These are phyloP conservation scores for Aeschynomene evenia DNA, from an alignment of 306 rosid genomes.

Conservation along the genomic window DNA sequence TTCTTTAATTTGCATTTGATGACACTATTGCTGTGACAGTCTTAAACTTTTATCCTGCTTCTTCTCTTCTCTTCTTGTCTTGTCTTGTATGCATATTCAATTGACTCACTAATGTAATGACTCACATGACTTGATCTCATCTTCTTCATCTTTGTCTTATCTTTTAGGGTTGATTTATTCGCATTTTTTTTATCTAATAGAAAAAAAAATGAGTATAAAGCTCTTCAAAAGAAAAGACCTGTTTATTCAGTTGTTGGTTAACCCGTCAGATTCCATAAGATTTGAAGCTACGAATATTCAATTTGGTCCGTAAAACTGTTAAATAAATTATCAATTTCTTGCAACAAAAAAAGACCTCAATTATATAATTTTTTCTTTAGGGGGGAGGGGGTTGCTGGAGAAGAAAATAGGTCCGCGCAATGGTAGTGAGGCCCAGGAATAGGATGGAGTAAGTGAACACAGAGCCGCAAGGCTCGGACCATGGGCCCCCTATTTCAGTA, in stretches of 20 bases:
- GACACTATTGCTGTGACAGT: slow-evolving; percentile 1
- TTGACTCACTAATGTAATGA: background rate
- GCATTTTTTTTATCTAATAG: background rate
- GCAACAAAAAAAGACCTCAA: background rate
- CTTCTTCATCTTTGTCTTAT: background rate
- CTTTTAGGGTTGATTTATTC: too few relatives aligned
- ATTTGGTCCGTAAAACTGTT: background rate
- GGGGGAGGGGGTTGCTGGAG: background rate
- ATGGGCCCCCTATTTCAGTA: background rate
- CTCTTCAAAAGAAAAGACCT: too few relatives aligned
- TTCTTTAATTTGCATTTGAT: slow-evolving; percentile 11
- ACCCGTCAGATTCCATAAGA: background rate
- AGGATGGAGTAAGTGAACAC: background rate
- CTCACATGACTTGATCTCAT: too few relatives aligned
- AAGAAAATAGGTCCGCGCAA: background rate
- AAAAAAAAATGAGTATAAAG: background rate
- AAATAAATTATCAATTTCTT: too few relatives aligned
- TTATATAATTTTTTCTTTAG: background rate
- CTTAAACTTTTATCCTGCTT: background rate
- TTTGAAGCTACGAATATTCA: background rate
- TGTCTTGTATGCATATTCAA: slow-evolving; percentile 9
- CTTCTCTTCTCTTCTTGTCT: background rate
- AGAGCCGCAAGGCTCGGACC: background rate
- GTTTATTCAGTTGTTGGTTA: background rate
- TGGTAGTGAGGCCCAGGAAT: background rate